These are phyloP conservation scores for Eucalyptus marginata DNA, from an alignment of 345 rosid genomes.

Conservation along the genomic window DNA sequence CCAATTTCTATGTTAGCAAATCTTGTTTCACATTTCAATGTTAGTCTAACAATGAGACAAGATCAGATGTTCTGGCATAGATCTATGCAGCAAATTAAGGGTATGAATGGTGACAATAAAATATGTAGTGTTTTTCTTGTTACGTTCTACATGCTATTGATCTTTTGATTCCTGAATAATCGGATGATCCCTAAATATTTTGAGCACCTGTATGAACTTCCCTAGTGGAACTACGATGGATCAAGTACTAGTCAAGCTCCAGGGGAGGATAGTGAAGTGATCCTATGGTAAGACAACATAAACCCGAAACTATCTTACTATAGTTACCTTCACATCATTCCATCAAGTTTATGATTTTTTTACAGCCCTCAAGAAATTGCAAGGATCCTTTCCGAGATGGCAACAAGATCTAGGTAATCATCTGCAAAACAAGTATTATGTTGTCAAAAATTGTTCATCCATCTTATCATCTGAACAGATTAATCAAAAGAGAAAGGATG, in stretches of 20 bases:
- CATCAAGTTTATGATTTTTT: background rate
- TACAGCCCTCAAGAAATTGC: slow-evolving; percentile 80
- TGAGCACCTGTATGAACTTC: slow-evolving; percentile 46
- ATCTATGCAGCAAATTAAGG: background rate
- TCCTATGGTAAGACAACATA: slow-evolving; percentile 58
- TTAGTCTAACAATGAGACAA: background rate
- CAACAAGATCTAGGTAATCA: slow-evolving; percentile 77
- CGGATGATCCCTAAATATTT: slow-evolving; percentile 23
- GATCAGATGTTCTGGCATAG: background rate
- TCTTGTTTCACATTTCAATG: background rate
- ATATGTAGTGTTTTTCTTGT: background rate
- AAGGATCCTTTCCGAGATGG: slow-evolving; percentile 94
- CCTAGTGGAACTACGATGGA: slow-evolving; percentile 95
- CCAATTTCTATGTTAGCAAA: too few relatives aligned
- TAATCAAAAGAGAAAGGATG: too few relatives aligned
- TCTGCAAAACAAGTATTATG: background rate
- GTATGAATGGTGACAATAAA: background rate
- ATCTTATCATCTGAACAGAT: background rate
- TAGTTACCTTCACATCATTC: background rate
- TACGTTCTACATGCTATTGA: background rate
- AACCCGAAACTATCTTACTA: background rate
- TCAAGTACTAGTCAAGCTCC: slow-evolving; percentile 95
- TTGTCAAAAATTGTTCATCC: background rate
- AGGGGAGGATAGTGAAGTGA: slow-evolving; percentile 95
- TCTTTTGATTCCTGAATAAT: background rate